phyloP scores from a whole-genome alignment of 345 rosid species.

The Gossypium rotundifolium region DNA sequence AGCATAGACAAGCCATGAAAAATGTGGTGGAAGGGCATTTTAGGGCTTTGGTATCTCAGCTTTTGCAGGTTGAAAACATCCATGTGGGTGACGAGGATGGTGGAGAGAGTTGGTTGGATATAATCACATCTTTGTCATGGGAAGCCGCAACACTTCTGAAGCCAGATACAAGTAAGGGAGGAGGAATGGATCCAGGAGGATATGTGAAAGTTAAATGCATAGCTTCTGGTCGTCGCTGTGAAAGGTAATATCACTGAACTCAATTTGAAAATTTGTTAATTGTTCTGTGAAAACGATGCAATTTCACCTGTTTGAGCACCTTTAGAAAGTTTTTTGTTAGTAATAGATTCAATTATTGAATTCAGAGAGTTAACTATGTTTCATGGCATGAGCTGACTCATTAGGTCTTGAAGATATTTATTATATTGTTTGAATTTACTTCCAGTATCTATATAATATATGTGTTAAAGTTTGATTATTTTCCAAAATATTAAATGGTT shows the following conservation, averaged over 20 bases:
- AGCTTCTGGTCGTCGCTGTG: constrained; percentile 72
- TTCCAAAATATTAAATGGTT: neutral
- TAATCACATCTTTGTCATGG: constrained; percentile 86
- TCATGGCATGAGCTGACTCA: neutral
- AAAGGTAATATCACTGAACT: constrained; percentile 52
- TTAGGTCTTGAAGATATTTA: neutral
- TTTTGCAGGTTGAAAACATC: constrained; percentile 70
- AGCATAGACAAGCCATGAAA: constrained; percentile 58
- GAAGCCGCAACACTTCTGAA: constrained; percentile 87
- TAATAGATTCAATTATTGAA: neutral
- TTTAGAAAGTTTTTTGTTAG: constrained; percentile 1
- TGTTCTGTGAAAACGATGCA: neutral
- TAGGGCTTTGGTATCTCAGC: constrained; percentile 77
- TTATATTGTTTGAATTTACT: neutral
- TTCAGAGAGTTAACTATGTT: neutral
- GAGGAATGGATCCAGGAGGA: constrained; percentile 99
- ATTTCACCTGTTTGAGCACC: neutral
- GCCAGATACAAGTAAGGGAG: constrained; percentile 89
- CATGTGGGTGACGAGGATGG: constrained; percentile 62
- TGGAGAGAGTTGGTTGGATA: constrained; percentile 80
- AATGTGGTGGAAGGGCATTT: constrained; percentile 87
- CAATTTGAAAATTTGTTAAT: neutral
- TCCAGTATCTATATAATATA: neutral
- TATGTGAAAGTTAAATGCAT: constrained; percentile 94
- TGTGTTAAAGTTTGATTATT: neutral